Percentiles rank a stretch among this genome's conserved stretches.
These are phyloP conservation scores for Malbranchea cinnamomea DNA, from an alignment of 2,329 filamentous ascomycete species.

Conservation along the genomic window DNA sequence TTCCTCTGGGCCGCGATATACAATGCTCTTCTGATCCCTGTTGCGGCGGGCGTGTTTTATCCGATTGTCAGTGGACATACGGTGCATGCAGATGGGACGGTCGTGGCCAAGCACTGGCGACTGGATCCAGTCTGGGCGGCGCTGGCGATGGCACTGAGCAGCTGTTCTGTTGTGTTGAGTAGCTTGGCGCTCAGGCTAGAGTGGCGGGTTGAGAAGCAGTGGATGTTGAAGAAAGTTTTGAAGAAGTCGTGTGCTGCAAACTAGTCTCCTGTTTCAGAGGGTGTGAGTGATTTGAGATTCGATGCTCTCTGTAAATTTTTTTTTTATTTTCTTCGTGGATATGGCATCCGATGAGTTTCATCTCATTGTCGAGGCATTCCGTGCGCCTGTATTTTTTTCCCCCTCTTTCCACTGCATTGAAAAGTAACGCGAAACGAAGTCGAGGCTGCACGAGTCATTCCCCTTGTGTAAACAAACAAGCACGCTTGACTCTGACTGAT, in stretches of 20 bases:
- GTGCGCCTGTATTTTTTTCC: too few species aligned
- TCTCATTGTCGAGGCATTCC: too few species aligned
- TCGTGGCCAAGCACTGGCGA: constrained; percentile 27
- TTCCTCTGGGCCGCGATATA: constrained; percentile 77
- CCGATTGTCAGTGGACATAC: constrained; percentile 34
- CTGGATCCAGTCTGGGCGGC: constrained; percentile 56
- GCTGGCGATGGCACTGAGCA: constrained; percentile 84
- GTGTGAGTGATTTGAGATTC: background rate
- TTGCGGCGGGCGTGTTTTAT: constrained; percentile 69
- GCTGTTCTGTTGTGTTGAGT: constrained; percentile 74
- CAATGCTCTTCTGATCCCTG: constrained; percentile 61
- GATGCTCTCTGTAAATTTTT: too few species aligned
- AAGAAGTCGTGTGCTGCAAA: background rate
- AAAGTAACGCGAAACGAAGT: too few species aligned
- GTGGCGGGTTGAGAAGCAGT: constrained; percentile 6
- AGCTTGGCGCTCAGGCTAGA: constrained; percentile 54
- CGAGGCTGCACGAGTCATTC: too few species aligned
- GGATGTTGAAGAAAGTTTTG: constrained; percentile 3
- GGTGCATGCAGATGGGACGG: constrained; percentile 17
- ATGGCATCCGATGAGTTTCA: too few species aligned
- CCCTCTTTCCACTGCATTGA: too few species aligned
- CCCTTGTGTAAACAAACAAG: too few species aligned
- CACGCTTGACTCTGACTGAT: too few species aligned
- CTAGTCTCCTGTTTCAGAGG: background rate
- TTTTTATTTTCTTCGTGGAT: too few species aligned